These are phyloP conservation scores for Asterella californica DNA, from an alignment of 225 moss, liverwort and hornwort species.

Conservation along the genomic window DNA sequence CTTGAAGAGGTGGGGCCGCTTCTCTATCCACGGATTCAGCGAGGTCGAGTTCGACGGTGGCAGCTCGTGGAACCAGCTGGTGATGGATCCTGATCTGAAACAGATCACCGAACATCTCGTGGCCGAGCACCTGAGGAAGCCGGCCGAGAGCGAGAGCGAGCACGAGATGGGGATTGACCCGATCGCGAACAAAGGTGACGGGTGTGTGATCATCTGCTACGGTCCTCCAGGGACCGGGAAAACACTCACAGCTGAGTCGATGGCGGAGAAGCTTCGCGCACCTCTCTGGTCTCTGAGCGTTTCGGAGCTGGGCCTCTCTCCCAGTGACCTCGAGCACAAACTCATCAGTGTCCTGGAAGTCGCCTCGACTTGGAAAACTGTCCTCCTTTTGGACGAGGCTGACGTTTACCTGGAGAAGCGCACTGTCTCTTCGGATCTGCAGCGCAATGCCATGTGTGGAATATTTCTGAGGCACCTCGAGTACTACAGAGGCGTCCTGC, in stretches of 20 bases:
- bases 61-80: slow-evolving; percentile 35
- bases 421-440: slow-evolving; percentile 10
- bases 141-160: background rate
- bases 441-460: slow-evolving; percentile 41
- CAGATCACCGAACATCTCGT: slow-evolving; percentile 30
- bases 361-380: slow-evolving; percentile 42
- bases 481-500: slow-evolving; percentile 45
- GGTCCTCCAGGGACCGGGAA: slow-evolving; percentile 55
- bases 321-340: background rate
- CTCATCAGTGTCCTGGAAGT: slow-evolving; percentile 26
- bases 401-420: slow-evolving; percentile 44
- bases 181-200: slow-evolving; percentile 50
- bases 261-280: slow-evolving; percentile 49
- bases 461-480: slow-evolving; percentile 45
- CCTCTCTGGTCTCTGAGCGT: slow-evolving; percentile 48
- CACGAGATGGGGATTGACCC: slow-evolving; percentile 21
- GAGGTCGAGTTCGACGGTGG: slow-evolving; percentile 40
- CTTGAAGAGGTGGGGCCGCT: slow-evolving; percentile 46
- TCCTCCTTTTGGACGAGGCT: slow-evolving; percentile 51
- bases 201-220: slow-evolving; percentile 48
- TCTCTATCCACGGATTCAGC: slow-evolving; percentile 44
- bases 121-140: slow-evolving; percentile 11
- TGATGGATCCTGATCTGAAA: slow-evolving; percentile 43
- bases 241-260: slow-evolving; percentile 54
- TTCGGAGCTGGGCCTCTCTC: background rate